These are phyloP conservation scores for Teunomyces panamensis DNA, from an alignment of 805 yeast genomes.

Conservation along the genomic window DNA sequence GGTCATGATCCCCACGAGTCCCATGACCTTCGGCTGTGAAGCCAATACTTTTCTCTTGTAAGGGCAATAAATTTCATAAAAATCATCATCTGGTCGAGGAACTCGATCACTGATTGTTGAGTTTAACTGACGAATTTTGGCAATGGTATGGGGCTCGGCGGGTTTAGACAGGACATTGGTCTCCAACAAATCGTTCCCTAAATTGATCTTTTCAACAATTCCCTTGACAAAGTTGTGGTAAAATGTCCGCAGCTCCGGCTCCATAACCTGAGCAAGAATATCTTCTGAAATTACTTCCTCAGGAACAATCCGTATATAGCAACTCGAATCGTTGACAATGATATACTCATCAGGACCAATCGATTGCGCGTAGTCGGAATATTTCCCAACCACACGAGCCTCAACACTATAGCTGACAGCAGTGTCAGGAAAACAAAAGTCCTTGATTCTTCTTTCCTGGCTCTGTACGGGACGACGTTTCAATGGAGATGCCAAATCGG, in stretches of 20 bases:
- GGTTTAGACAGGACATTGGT: neutral
- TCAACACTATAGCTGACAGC: conserved; percentile 28
- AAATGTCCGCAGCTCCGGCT: conserved; percentile 12
- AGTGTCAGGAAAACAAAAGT: conserved; percentile 25
- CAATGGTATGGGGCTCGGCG: conserved; percentile 6
- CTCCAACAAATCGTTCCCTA: conserved; percentile 12
- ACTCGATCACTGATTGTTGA: neutral
- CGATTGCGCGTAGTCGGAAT: conserved; percentile 16
- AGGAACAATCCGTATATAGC: conserved; percentile 22
- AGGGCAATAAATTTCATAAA: conserved; percentile 17
- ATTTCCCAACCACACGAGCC: conserved; percentile 24
- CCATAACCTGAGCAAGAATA: conserved; percentile 6
- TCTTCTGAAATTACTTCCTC: conserved; percentile 5
- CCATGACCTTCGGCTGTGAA: conserved; percentile 20
- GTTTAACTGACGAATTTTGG: conserved; percentile 17
- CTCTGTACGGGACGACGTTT: neutral
- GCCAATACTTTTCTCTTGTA: conserved; percentile 20
- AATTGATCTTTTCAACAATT: conserved; percentile 13
- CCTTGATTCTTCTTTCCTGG: conserved; percentile 15
- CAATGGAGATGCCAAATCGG: neutral
- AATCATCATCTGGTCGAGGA: neutral
- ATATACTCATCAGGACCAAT: conserved; percentile 20
- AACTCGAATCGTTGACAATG: conserved; percentile 21
- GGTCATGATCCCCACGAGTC: conserved; percentile 17
- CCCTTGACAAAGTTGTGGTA: conserved; percentile 15